A percentile compares a stretch with the other conserved stretches of the same genome.
Evolutionary conservation across 306 rosid species (phyloP).

Genomic region (Macrotyloma uniflorum): DNA sequence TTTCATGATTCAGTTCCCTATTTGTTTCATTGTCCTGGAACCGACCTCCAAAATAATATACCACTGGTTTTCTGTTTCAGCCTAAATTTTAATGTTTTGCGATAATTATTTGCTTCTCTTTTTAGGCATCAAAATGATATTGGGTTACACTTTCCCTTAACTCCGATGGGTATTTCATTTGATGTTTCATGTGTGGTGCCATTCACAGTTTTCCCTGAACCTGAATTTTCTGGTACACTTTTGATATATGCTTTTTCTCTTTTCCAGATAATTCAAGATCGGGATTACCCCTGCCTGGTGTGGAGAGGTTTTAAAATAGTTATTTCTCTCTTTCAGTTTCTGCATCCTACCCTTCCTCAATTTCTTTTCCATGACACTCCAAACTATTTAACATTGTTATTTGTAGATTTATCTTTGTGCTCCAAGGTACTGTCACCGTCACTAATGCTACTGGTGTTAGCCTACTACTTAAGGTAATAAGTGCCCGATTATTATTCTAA

Average conservation of each 20-base stretch:
- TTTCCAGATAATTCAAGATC: conserved; percentile 73
- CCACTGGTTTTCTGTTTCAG: neutral
- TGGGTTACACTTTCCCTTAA: conserved; percentile 12
- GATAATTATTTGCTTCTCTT: conserved; percentile 16
- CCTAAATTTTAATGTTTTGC: conserved; percentile 10
- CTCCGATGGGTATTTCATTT: neutral
- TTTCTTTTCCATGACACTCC: conserved; percentile 10
- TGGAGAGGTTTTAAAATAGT: conserved; percentile 66
- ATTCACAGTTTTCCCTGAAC: neutral
- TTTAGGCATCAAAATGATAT: neutral
- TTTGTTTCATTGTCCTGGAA: neutral
- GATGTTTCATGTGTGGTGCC: conserved; percentile 11
- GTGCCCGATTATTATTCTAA: neutral
- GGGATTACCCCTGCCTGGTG: conserved; percentile 58
- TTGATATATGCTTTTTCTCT: conserved; percentile 39
- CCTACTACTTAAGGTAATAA: conserved; percentile 60
- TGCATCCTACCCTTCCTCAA: neutral
- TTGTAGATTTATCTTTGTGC: conserved; percentile 85
- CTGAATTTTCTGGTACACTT: conserved; percentile 19
- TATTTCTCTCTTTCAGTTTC: conserved; percentile 33
- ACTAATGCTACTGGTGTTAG: conserved; percentile 44
- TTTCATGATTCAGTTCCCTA: conserved; percentile 9
- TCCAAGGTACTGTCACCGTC: conserved; percentile 72
- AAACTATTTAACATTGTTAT: conserved; percentile 27
- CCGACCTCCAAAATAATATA: neutral